These are phyloP conservation scores for Aethionema arabicum DNA, from an alignment of 345 rosid genomes.

Conservation along the genomic window DNA sequence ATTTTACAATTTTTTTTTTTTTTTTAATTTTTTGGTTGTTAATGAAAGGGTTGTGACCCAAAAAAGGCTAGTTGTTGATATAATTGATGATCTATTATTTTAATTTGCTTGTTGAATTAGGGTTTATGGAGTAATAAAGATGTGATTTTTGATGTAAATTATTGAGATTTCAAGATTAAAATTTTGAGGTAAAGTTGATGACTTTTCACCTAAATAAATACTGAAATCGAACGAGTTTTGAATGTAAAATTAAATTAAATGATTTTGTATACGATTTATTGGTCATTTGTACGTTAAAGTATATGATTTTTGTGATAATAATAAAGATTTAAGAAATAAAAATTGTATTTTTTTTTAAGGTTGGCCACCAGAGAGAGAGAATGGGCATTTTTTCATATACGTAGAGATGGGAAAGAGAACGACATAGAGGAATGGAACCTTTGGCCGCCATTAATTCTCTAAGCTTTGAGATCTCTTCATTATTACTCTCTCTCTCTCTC, in stretches of 20 bases:
- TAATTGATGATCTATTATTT: slow-evolving; percentile 31
- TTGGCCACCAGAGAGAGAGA: neutral
- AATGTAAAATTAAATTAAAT: neutral
- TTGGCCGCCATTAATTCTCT: slow-evolving; percentile 20
- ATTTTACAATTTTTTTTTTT: neutral
- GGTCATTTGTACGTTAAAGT: neutral
- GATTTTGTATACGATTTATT: neutral
- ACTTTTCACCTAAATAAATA: too few relatives aligned
- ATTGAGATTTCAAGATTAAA: neutral
- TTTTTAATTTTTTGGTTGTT: neutral
- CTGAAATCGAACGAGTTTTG: neutral
- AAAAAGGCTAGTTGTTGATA: slow-evolving; percentile 31
- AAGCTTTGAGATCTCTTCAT: slow-evolving; percentile 1
- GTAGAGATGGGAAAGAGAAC: slow-evolving; percentile 18
- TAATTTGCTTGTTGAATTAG: slow-evolving; percentile 28
- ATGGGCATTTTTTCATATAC: slow-evolving; percentile 11
- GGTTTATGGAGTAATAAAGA: slow-evolving; percentile 7
- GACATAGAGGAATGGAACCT: slow-evolving; percentile 22
- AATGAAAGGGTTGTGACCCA: slow-evolving; percentile 21
- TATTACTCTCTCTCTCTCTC: slow-evolving; percentile 16
- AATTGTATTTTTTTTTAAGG: neutral
- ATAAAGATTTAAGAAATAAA: too few relatives aligned
- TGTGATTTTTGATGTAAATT: slow-evolving; percentile 4
- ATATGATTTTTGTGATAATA: too few relatives aligned
- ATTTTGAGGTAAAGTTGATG: slow-evolving; percentile 1